These are phyloP conservation scores for Osmanthus fragrans DNA, from an alignment of 257 asterid genomes.

Conservation along the genomic window DNA sequence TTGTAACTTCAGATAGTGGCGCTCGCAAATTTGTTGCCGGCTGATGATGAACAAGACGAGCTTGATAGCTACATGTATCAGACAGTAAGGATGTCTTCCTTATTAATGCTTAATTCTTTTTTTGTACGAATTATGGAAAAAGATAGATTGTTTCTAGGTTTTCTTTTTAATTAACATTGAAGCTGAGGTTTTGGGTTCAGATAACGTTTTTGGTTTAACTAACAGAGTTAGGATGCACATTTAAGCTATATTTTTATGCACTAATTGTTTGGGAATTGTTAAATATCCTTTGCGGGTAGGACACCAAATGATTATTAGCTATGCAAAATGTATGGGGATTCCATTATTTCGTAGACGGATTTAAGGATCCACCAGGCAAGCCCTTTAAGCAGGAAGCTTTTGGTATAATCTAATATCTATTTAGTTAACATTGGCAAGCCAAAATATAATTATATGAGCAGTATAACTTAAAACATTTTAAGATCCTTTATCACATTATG, in stretches of 20 bases:
- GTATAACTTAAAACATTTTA: neutral
- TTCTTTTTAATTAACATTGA: neutral
- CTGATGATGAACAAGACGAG: constrained; percentile 80
- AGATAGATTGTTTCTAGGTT: neutral
- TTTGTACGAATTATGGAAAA: neutral
- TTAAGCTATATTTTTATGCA: constrained; percentile 11
- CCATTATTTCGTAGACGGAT: constrained; percentile 94
- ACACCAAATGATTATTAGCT: constrained; percentile 83
- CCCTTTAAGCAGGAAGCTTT: constrained; percentile 25
- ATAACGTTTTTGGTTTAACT: constrained; percentile 1
- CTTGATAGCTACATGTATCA: constrained; percentile 99
- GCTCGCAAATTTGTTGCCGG: constrained; percentile 89
- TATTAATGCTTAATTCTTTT: neutral
- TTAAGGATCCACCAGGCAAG: constrained; percentile 89
- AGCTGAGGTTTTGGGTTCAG: constrained; percentile 1
- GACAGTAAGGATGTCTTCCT: constrained; percentile 55
- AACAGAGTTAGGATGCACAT: neutral
- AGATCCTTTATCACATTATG: neutral
- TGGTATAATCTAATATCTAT: neutral
- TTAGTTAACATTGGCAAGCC: neutral
- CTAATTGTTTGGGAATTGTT: neutral
- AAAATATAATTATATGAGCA: neutral
- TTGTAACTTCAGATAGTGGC: constrained; percentile 69
- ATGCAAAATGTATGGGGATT: constrained; percentile 88
- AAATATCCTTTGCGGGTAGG: constrained; percentile 65